Base-by-base conservation (phyloP, 164 flowering plant species). In the Tetracentron sinense region DNA sequence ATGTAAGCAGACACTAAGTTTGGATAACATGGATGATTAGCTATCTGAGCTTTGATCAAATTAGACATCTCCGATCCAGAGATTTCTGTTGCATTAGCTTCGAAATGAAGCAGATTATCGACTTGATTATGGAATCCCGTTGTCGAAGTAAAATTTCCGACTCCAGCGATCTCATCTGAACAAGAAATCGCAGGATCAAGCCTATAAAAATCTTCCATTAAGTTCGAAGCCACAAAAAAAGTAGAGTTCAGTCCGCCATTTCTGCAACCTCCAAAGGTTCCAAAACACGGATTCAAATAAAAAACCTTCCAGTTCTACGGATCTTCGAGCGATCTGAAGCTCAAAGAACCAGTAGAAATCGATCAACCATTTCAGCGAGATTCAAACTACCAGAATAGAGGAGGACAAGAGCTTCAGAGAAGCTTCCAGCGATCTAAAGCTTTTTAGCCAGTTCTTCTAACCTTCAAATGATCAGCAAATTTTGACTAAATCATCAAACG, bases 11-110 rank as follows among this genome's bases (percentile, higher is more conserved):
- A 68, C 0, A 82, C 49, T 25, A 85, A 46, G 68, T 58, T 66
- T 10, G 89, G 84, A 67, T 76, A 85, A 30, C 70, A 77, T 60
- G 86, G 89, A 64, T 85, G 89, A 63, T 28, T 67, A 23, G 83
- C 81, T 54, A 85, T 85, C 74, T 77, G 81, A 44, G 78, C 35
- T 65, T 79, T 82, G 56, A 79, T 63, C 42, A 79, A 55, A 72
- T 79, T 78, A 16, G 74, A 60, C 68, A 79, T 76, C 50, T 70
- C 63, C 4, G 74, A 67, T 70, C 72, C 69, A 55, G 10, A 6
- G 10, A 42, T 54, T 11, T 49, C 64, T 4, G 42, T 12, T n/a
- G 62, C 67, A 10, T 2, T 44, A 3, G 62, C 14, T 31, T 58
- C 35, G 31, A 72, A 58, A 31, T 55, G 71, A 30, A 63, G 54